Evolutionary conservation across 2,329 filamentous ascomycete genomes (phyloP), one percentile per base, ranked within the genome.

Genomic region (Colletotrichum siamense): DNA sequence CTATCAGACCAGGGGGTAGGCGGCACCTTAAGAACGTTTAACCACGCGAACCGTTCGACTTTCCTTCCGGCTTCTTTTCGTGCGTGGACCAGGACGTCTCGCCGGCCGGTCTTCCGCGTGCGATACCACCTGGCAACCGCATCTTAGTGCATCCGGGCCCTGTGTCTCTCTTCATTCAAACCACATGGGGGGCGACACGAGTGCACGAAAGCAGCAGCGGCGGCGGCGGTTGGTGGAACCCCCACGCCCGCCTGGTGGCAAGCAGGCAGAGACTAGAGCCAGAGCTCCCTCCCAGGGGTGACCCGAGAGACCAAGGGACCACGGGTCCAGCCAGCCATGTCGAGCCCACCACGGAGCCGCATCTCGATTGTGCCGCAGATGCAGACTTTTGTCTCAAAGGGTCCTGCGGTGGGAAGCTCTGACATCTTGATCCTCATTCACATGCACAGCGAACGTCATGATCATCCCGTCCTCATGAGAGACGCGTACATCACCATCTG

Each of bases 51-150:
- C 39, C 64, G 57, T 69, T 62, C 65, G 39, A 69, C 32, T 66
- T 32, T 52, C 28, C 22, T 67, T 34, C 75, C 75, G 75, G n/a
- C 67, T 77, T 75, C 71, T 77, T 77, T 77, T 77, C 75, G 75
- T 77, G 28, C 44, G 72, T 76, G 66, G 72, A 77, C 61, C 26
- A 52, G 44, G 64, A 61, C 39, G 32, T 26, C 65, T 69, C 34
- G 28, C 59, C 34, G 32, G 59, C 34, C 34, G 49, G 70, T 13
- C 22, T 73, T 22, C 74, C 65, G 39, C 52, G 36, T 68, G 61
- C 32, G 64, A 28, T 55, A 66, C 39, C 39, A 49, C 64, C 64
- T 10, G 36, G 36, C 39, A 52, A 65, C 62, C 62, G 44, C 44
- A 52, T 22, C 12, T 52, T 52, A 13, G 44, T 52, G 44, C 44